phyloP scores from a whole-genome alignment of 805 yeast genomes.

The Pichia eremophila region DNA sequence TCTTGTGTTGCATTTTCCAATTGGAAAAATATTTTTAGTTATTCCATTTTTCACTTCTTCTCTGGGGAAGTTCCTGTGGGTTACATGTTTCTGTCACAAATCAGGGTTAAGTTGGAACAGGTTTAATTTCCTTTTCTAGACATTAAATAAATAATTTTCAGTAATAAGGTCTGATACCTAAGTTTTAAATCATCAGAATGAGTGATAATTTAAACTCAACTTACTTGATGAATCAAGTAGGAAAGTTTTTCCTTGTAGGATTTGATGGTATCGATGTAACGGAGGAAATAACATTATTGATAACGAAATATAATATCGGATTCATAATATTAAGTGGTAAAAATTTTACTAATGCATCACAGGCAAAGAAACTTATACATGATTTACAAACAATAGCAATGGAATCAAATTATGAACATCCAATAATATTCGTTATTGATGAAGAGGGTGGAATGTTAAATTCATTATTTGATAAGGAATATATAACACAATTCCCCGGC shows the following conservation, averaged over 20 bases:
- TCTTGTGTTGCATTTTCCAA: neutral
- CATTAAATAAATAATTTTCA: too few species aligned
- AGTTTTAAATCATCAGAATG: too few species aligned
- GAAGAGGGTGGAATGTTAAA: conserved; percentile 60
- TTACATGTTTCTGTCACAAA: too few species aligned
- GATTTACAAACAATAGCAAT: conserved; percentile 46
- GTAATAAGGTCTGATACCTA: too few species aligned
- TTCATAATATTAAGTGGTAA: conserved; percentile 44
- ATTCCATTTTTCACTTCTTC: too few species aligned
- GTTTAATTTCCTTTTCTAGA: too few species aligned
- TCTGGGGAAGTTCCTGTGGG: too few species aligned
- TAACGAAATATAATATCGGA: conserved; percentile 41
- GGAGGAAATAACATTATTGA: conserved; percentile 41
- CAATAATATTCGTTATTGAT: conserved; percentile 48
- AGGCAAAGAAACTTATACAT: conserved; percentile 37
- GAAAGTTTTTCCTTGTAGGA: conserved; percentile 53
- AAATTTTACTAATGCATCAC: conserved; percentile 41
- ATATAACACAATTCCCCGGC: conserved; percentile 50
- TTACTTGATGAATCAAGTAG: conserved; percentile 17
- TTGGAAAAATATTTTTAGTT: too few species aligned
- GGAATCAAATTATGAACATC: conserved; percentile 42
- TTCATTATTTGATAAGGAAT: conserved; percentile 42
- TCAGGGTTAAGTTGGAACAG: too few species aligned
- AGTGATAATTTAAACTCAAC: too few species aligned
- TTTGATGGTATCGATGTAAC: conserved; percentile 49